phyloP scores from a whole-genome alignment of 805 yeast species.

The Peterozyma xylosa region DNA sequence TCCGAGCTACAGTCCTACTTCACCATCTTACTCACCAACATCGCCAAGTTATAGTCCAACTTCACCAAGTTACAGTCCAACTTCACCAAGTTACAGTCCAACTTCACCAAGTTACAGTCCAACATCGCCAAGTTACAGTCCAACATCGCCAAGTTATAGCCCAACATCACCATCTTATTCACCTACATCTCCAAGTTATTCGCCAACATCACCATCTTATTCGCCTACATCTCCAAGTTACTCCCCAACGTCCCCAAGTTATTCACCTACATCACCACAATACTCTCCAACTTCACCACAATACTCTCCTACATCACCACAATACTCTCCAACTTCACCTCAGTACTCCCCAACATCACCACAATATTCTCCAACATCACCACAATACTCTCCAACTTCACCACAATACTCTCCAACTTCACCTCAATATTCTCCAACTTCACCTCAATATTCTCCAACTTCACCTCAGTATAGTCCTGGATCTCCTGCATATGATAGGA shows the following conservation, averaged over 20 bases:
- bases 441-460: slow-evolving; percentile 49
- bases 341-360: slow-evolving; percentile 62
- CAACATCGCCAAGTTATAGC: slow-evolving; percentile 62
- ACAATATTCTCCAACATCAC: slow-evolving; percentile 46
- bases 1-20: slow-evolving; percentile 61
- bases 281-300: slow-evolving; percentile 61
- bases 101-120: slow-evolving; percentile 67
- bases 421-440: slow-evolving; percentile 57
- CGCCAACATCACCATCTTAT: slow-evolving; percentile 58
- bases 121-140: slow-evolving; percentile 73
- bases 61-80: slow-evolving; percentile 70
- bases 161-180: slow-evolving; percentile 79
- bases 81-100: slow-evolving; percentile 58
- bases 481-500: slow-evolving; percentile 25
- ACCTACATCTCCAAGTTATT: slow-evolving; percentile 68
- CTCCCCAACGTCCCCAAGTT: slow-evolving; percentile 55
- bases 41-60: slow-evolving; percentile 78
- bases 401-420: slow-evolving; percentile 37
- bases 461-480: slow-evolving; percentile 41
- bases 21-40: slow-evolving; percentile 60
- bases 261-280: slow-evolving; percentile 60
- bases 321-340: slow-evolving; percentile 69
- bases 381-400: slow-evolving; percentile 42
- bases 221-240: slow-evolving; percentile 71
- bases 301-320: slow-evolving; percentile 45